phyloP scores from a whole-genome alignment of 1,284 basidiomycete species.

The Tilletia setariae region DNA sequence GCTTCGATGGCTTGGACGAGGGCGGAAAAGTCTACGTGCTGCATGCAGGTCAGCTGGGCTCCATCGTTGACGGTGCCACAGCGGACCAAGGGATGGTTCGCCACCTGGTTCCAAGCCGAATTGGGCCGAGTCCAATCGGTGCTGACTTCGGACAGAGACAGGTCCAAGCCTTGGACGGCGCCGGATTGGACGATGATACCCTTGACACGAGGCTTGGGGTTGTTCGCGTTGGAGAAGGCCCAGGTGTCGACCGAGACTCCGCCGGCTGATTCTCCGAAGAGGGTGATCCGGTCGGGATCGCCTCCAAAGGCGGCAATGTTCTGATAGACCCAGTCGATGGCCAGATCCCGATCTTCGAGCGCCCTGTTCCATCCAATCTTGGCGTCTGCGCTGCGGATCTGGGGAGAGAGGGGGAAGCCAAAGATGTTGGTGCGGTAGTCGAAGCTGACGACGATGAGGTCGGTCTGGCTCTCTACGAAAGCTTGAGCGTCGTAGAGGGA shows the following conservation, averaged over 20 bases:
- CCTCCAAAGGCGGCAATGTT: conserved; percentile 68
- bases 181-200: conserved; percentile 3
- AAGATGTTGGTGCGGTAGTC: conserved; percentile 59
- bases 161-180: neutral
- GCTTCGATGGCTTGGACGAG: neutral
- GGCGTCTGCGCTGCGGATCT: conserved; percentile 22
- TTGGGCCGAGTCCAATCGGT: neutral
- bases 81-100: neutral
- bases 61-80: neutral
- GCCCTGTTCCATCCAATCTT: conserved; percentile 59
- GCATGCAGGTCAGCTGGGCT: conserved; percentile 1
- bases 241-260: conserved; percentile 7
- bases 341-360: conserved; percentile 63
- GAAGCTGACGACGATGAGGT: conserved; percentile 58
- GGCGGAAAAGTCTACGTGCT: neutral
- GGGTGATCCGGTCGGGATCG: conserved; percentile 60
- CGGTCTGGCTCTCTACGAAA: conserved; percentile 25
- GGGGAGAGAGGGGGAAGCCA: conserved; percentile 58
- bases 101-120: neutral
- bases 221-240: conserved; percentile 8
- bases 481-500: conserved; percentile 26
- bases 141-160: neutral
- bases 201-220: neutral
- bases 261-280: conserved; percentile 46
- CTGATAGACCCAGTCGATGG: conserved; percentile 63